phyloP scores from a whole-genome alignment of 2,329 filamentous ascomycete species.

The Coniochaeta pulveracea region DNA sequence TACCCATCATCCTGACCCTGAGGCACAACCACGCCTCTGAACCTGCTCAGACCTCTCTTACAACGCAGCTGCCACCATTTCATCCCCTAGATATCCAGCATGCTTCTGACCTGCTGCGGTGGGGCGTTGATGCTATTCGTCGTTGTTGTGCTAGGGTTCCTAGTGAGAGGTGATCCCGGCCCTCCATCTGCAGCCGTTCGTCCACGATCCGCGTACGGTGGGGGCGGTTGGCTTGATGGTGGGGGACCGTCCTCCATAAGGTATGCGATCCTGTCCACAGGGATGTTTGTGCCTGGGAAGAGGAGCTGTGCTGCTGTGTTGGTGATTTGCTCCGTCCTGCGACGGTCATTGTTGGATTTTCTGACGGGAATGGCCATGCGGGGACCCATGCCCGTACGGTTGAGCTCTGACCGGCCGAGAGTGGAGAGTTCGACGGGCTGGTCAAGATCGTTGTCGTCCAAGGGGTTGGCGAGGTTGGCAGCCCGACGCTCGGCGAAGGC shows the following conservation, averaged over 20 bases:
- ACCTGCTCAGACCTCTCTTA: neutral
- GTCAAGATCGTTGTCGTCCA: constrained; percentile 1
- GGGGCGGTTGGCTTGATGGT: constrained; percentile 21
- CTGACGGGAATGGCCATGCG: constrained; percentile 7
- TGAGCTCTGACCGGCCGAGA: constrained; percentile 9
- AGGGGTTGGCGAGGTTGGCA: constrained; percentile 19
- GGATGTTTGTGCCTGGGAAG: constrained; percentile 29
- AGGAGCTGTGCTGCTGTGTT: constrained; percentile 32
- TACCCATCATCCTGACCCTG: no score
- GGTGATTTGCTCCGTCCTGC: constrained; percentile 31
- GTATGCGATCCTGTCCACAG: constrained; percentile 24
- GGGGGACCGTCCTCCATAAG: constrained; percentile 27
- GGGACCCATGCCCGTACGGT: neutral
- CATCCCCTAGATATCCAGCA: constrained; percentile 43
- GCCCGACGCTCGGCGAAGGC: constrained; percentile 21
- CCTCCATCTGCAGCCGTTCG: constrained; percentile 8
- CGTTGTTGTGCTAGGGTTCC: constrained; percentile 34
- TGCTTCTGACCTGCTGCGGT: constrained; percentile 45
- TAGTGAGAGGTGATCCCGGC: constrained; percentile 18
- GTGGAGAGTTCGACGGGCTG: constrained; percentile 19
- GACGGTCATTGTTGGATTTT: constrained; percentile 29
- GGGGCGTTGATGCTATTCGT: constrained; percentile 32
- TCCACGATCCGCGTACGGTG: constrained; percentile 22
- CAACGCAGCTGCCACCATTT: no score
- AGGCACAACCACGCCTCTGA: no score